Percentiles rank a stretch among this genome's conserved stretches.
Evolutionary conservation across 139 green algal genomes (phyloP).

Genomic region (Chlorella sorokiniana): DNA sequence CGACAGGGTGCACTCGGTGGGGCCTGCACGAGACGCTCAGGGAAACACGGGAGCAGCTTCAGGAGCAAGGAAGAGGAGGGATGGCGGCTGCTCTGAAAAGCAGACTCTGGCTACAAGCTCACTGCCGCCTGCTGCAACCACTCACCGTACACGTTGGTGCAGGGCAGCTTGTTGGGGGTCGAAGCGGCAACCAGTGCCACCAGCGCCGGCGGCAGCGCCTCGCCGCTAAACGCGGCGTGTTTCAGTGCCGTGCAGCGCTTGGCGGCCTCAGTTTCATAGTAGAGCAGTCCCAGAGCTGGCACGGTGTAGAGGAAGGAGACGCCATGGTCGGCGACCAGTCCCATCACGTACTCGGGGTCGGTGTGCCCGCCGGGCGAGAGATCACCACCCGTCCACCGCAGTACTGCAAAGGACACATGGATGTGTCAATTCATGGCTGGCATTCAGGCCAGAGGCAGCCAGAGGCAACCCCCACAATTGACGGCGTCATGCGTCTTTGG

Average conservation of each 20-base stretch:
- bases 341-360: background rate
- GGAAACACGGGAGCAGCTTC: too few species aligned
- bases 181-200: background rate
- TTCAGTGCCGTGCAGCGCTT: background rate
- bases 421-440: too few species aligned
- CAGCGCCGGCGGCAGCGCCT: conserved; percentile 14
- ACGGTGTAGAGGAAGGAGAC: background rate
- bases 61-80: background rate
- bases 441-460: too few species aligned
- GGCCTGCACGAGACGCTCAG: too few species aligned
- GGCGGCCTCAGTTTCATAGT: background rate
- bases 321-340: background rate
- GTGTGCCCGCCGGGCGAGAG: background rate
- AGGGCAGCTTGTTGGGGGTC: background rate
- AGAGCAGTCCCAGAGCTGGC: conserved; percentile 19
- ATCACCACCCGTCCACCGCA: background rate
- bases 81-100: too few species aligned
- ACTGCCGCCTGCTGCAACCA: too few species aligned
- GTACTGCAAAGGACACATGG: background rate
- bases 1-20: background rate
- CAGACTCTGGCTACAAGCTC: too few species aligned
- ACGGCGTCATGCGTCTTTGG: too few species aligned
- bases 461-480: too few species aligned
- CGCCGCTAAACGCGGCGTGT: background rate
- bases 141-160: conserved; percentile 43